A percentile compares a stretch with the other conserved stretches of the same genome.
Evolutionary conservation across 352 stramenopile genomes (phyloP).

Genomic region (Peronospora belbahrii): DNA sequence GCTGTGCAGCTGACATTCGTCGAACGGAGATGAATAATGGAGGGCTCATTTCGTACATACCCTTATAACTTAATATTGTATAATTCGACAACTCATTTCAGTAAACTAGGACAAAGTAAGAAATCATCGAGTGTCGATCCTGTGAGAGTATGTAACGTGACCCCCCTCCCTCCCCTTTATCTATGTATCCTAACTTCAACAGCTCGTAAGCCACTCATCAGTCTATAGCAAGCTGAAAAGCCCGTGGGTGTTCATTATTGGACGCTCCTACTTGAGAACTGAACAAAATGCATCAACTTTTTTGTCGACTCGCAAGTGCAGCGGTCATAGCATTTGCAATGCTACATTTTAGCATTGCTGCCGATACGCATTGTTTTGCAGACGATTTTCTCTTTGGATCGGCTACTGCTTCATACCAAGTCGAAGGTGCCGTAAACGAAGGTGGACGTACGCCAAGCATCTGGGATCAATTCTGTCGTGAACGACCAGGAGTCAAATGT

Average conservation of each 20-base stretch:
- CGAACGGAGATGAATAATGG: no score
- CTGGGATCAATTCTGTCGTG: conserved; percentile 87
- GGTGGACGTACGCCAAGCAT: conserved; percentile 76
- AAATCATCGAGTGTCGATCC: no score
- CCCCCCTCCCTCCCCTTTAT: no score
- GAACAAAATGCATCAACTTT: background rate
- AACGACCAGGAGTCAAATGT: conserved; percentile 51
- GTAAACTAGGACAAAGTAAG: no score
- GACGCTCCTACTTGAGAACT: background rate
- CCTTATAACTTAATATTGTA: no score
- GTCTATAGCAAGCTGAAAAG: no score
- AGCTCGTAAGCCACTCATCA: no score
- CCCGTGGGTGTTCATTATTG: background rate
- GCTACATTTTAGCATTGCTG: background rate
- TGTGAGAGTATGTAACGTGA: no score
- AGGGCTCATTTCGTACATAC: no score
- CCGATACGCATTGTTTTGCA: conserved; percentile 30
- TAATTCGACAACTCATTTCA: no score
- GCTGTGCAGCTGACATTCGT: no score
- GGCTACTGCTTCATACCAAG: conserved; percentile 86
- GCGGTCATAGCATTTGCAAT: background rate
- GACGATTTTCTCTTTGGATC: conserved; percentile 78
- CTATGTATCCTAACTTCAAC: no score
- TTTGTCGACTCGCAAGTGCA: background rate
- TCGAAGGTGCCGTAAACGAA: conserved; percentile 81